Evolutionary conservation across 2,329 filamentous ascomycete genomes (phyloP).

Genomic region (Colletotrichum agaves): DNA sequence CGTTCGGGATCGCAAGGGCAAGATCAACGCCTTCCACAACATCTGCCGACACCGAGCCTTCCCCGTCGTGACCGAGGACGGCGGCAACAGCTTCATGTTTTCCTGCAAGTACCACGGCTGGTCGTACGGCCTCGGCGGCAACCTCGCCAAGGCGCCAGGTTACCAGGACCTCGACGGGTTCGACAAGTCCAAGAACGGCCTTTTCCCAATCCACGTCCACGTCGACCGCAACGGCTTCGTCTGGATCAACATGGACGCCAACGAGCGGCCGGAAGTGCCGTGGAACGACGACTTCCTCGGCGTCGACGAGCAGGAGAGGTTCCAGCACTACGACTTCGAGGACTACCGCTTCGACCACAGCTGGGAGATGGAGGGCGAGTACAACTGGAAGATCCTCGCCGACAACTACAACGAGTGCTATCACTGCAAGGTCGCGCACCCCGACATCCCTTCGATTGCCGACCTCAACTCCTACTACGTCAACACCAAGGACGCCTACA

Average conservation of each 20-base stretch:
- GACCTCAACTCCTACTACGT: slow-evolving; percentile 67
- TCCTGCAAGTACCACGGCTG: slow-evolving; percentile 72
- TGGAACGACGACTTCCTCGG: slow-evolving; percentile 65
- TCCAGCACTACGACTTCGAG: slow-evolving; percentile 58
- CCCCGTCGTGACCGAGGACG: slow-evolving; percentile 62
- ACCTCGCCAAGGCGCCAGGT: slow-evolving; percentile 68
- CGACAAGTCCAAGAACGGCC: slow-evolving; percentile 64
- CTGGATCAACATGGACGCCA: slow-evolving; percentile 66
- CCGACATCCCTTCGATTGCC: slow-evolving; percentile 66
- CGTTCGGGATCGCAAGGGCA: slow-evolving; percentile 58
- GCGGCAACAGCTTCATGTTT: slow-evolving; percentile 63
- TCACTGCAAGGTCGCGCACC: slow-evolving; percentile 69
- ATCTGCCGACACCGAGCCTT: slow-evolving; percentile 71
- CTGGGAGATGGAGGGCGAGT: slow-evolving; percentile 66
- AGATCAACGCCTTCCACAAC: slow-evolving; percentile 71
- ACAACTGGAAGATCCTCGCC: slow-evolving; percentile 70
- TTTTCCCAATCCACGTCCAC: slow-evolving; percentile 66
- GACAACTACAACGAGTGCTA: slow-evolving; percentile 77
- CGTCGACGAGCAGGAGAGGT: slow-evolving; percentile 57
- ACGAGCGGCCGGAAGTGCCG: slow-evolving; percentile 53
- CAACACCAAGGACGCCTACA: slow-evolving; percentile 58
- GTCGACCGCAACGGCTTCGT: slow-evolving; percentile 65
- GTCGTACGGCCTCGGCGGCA: slow-evolving; percentile 68
- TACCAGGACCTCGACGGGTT: slow-evolving; percentile 67
- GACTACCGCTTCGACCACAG: slow-evolving; percentile 67